Base-by-base conservation (phyloP, 805 yeast genomes). In the Monosporozyma solicola region DNA sequence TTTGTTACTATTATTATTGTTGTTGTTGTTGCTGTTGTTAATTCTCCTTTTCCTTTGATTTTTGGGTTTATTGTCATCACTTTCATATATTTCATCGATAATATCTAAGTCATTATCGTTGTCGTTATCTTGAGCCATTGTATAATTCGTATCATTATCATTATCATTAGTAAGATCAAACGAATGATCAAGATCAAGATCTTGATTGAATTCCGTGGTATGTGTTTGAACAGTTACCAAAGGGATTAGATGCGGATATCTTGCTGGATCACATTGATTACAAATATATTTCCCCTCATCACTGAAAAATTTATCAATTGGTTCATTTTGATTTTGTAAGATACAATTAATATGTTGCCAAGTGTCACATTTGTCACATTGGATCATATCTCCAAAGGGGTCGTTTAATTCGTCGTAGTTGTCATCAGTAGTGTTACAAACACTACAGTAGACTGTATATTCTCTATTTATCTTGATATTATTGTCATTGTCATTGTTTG, bases 341-440 rank as follows among this genome's bases (percentile, higher is more conserved):
- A 83, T 74, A 65, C 91, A 85, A 52, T 63, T 69, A 33, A 79
- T 77, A 61, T 85, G 91, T 62, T 85, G 90, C 90, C 90, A 85
- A 2, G 88, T 78, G 47, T 74, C 66, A 62, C 91, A 85, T 7
- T 67, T 59, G 29, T 82, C 87, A 67, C 91, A 85, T 60, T 80
- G 81, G 29, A 84, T 76, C 85, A 83, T 82, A 11, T 72, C 72
- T 13, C 85, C 82, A 43, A 55, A 24, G 1, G 66, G 65, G 55
- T 82, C 87, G 3, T 74, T 75, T 0, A 75, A 82, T 55, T 77
- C 85, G 59, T 82, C 73, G 62, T 80, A 83, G 56, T 80, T 83
- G 16, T 69, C 74, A 53, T 79, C 80, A 22, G 74, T 78, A 1
- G 85, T 72, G 2, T 84, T 85, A 67, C 90, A 84, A 0, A 79